Base-by-base conservation (phyloP, 805 yeast species). In the Blastobotrys muscicola region DNA sequence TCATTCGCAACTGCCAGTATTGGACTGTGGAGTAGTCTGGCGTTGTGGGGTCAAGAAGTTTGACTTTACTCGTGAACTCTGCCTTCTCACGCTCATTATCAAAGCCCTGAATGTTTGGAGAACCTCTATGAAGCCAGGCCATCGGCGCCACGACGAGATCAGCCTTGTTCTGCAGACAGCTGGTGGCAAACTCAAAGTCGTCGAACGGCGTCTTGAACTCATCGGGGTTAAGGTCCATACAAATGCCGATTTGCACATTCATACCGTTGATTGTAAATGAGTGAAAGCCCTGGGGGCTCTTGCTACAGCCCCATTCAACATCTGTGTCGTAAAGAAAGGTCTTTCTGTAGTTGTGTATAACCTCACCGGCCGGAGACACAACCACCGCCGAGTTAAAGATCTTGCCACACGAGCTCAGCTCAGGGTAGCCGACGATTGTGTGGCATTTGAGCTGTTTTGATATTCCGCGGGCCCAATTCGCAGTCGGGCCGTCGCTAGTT, bases 141-240 rank as follows among this genome's bases (percentile, higher is more conserved):
- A 83, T 86, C 1, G 96, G 95, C 47, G 82, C 76, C 10, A 89
- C 56, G 0, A 85, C 68, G 44, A 89, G 61, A 30, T 74, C 69
- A 0, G 76, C 74, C 8, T 66, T 54, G 36, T 76, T 69, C 0
- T 61, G 52, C 14, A 65, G 56, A 46, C 83, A 77, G 42, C 69
- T 68, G 26, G 62, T 58, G 0, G 89, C 71, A 60, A 83, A 85
- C 60, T 89, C 97, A 57, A 74, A 85, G 20, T 67, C 70, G 32
- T 71, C 67, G 62, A 85, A 87, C 1, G 94, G 87, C 1, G 95
- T 86, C 49, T 74, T 68, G 59, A 89, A 89, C 57, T 83, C 71
- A 59, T 84, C 82, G 0, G 96, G 95, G 58, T 85, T 87, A 48
- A 89, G 61, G 63, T 89, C 97, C 97, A 89, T 89, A 59, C 97